phyloP scores from a whole-genome alignment of 129 eudicot species.

The Centrapalus pauciflorus region DNA sequence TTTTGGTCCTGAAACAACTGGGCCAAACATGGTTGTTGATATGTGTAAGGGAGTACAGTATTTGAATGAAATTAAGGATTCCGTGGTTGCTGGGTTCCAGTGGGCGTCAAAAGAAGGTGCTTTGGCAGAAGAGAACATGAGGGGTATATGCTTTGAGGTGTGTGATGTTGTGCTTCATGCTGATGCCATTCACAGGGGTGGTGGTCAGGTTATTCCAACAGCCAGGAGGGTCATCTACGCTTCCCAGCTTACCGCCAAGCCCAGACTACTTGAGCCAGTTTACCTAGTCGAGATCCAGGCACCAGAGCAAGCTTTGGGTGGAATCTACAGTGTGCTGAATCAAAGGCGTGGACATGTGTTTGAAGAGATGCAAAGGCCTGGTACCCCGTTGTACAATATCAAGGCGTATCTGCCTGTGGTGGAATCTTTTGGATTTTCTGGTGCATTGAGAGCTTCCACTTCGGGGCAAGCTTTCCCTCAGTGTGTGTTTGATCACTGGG shows the following conservation, averaged over 20 bases:
- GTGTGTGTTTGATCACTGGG: conserved; percentile 87
- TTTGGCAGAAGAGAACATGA: conserved; percentile 70
- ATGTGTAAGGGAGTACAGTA: conserved; percentile 96
- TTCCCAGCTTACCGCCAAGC: conserved; percentile 78
- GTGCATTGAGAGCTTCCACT: conserved; percentile 66
- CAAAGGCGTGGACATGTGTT: conserved; percentile 84
- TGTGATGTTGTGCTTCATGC: conserved; percentile 88
- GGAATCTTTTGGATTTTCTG: conserved; percentile 75
- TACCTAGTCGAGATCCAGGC: conserved; percentile 82
- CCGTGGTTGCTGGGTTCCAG: conserved; percentile 86
- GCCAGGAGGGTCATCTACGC: conserved; percentile 83
- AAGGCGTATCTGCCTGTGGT: conserved; percentile 76
- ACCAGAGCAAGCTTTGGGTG: conserved; percentile 78
- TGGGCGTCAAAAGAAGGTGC: conserved; percentile 95
- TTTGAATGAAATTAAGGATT: conserved; percentile 83
- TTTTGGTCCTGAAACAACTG: conserved; percentile 85
- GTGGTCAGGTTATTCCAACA: conserved; percentile 88
- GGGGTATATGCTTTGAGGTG: conserved; percentile 76
- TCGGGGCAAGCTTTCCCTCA: conserved; percentile 94
- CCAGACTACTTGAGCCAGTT: conserved; percentile 64
- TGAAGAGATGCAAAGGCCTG: conserved; percentile 87
- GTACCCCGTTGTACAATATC: conserved; percentile 83
- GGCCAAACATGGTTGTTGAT: conserved; percentile 88
- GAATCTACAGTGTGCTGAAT: conserved; percentile 79
- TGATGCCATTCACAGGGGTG: conserved; percentile 90